A percentile compares a stretch with the other conserved stretches of the same genome.
phyloP scores from a whole-genome alignment of 345 rosid genomes.

The Chamaenerion angustifolium region DNA sequence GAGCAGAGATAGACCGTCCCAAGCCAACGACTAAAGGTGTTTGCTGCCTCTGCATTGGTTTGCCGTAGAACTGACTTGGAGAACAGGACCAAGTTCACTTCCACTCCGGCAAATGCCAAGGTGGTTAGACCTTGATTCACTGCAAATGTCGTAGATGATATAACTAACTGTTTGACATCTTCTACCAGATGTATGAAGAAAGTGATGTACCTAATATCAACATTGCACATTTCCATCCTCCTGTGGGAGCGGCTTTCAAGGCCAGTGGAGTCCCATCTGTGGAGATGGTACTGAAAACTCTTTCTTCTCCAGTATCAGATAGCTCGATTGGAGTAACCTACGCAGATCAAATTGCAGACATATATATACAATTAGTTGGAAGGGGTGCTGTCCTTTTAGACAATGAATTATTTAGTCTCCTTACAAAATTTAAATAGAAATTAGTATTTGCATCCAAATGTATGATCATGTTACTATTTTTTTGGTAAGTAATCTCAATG shows the following conservation, averaged over 20 bases:
- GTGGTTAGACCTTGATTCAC: slow-evolving; percentile 10
- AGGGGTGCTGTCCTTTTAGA: too few species aligned
- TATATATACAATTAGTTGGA: too few species aligned
- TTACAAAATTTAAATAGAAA: too few species aligned
- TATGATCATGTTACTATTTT: too few species aligned
- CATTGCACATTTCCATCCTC: background rate
- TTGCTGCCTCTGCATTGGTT: slow-evolving; percentile 3
- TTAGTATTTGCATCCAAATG: too few species aligned
- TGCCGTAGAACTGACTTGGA: background rate
- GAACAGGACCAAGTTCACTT: slow-evolving; percentile 7
- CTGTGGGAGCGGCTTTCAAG: background rate
- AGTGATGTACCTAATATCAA: slow-evolving; percentile 4
- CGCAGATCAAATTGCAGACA: too few species aligned
- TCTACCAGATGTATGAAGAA: too few species aligned
- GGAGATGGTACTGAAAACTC: fast-evolving
- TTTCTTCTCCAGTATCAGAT: background rate
- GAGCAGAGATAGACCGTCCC: slow-evolving; percentile 23
- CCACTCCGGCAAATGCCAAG: slow-evolving; percentile 2
- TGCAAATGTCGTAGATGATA: too few species aligned
- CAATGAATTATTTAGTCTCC: too few species aligned
- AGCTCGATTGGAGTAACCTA: background rate
- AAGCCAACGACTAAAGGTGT: slow-evolving; percentile 5
- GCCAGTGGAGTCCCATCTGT: background rate
- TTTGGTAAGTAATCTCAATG: too few species aligned
- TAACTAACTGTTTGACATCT: too few species aligned